Base-by-base conservation (phyloP, 768 basidiomycete species). In the Kwoniella botswanensis region DNA sequence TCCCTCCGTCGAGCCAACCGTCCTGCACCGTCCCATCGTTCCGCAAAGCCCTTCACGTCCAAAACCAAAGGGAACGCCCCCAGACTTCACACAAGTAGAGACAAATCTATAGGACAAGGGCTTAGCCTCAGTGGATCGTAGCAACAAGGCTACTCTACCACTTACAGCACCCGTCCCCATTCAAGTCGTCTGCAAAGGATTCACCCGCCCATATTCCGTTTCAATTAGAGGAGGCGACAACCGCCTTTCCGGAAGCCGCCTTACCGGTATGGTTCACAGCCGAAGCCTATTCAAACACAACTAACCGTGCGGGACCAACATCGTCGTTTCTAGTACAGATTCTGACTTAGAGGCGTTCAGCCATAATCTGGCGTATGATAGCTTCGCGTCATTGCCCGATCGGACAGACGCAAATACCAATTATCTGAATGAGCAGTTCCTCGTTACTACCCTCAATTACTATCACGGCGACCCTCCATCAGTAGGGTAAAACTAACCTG, bases 401-500 rank as follows among this genome's bases (percentile, higher is more conserved):
- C 88, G 87, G 88, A 89, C 68, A 89, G 88, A 86, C 84, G 87
- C 89, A 90, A 89, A 89, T 88, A 89, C 89, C 89, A 90, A 90
- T 88, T 90, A 89, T 89, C 44, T 88, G 89, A 89, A 90, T 88
- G 87, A 88, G 88, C 88, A 86, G 89, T 90, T 90, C 89, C 89
- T 90, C 59, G 43, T 88, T 90, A 90, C 89, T 90, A 89, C 88
- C 88, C 88, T 88, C 87, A 88, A 90, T 89, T 90, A 89, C 88
- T 88, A 86, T 90, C 88, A 87, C 86, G 87, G 89, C 85, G 86
- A 89, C 88, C 82, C 88, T 88, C 87, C 89, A 90, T 89, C 88
- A 90, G 88, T 89, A 90, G 89, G 88, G 89, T 90, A 90, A 90
- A 90, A 90, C 89, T 90, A 90, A 90, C 89, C 89, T 90, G 88